Base-by-base conservation (phyloP, 495 filamentous ascomycete species). In the Aspergillus ostianus region DNA sequence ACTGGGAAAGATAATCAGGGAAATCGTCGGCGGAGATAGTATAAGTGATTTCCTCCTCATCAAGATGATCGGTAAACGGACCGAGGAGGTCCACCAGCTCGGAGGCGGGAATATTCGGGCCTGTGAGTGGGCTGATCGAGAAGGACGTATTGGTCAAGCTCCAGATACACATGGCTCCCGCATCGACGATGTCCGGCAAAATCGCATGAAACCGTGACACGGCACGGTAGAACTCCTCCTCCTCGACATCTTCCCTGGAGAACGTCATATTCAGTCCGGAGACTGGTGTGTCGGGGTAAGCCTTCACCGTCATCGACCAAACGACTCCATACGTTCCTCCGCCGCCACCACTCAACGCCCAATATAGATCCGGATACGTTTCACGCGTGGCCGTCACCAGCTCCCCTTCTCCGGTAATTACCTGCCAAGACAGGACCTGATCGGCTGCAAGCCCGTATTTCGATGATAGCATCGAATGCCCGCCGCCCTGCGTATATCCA, bases 281-380 rank as follows among this genome's bases (percentile, higher is more conserved):
- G 5, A 64, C 68, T 7, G 53, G 68, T 3, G 64, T 75, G 60
- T 82, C 84, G 0, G 67, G 58, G 51, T 80, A 66, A 0, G 72
- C 68, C 58, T 74, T 77, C 9, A 69, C 63, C 0, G 85, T 89
- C 53, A 83, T 73, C 1, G 80, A 83, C 51, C 75, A 81, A n/a
- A 88, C 75, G 32, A 88, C 76, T 4, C 83, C 86, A 48, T 85
- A 89, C 9, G 85, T 87, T 18, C 84, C 84, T 21, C 79, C 85
- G 17, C 86, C 87, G 17, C 87, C 87, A 1, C 86, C 87, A 36
- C 81, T 75, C 45, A 89, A 75, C 9, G 87, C 87, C 86, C 85
- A 90, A 68, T 85, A 90, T 7, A 90, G 64, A 65, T 90, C 87
- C 0, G 70, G 51, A 58, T 88, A 79, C 60, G 83, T 81, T 10